phyloP scores from a whole-genome alignment of 805 yeast species.

The Candida incommunis region DNA sequence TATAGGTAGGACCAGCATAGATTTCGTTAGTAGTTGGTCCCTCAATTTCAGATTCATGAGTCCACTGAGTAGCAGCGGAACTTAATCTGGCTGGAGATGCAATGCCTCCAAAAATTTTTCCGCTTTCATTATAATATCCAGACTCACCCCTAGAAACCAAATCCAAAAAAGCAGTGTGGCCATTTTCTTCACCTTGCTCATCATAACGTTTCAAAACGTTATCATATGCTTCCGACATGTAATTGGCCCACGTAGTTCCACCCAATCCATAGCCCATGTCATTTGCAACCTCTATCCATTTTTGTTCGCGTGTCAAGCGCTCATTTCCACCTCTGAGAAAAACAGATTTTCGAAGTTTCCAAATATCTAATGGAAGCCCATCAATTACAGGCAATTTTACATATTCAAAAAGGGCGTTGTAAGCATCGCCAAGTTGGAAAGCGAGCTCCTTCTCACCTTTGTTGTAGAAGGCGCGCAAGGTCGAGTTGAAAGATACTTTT shows the following conservation, averaged over 20 bases:
- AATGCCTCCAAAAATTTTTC: no score
- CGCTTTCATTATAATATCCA: neutral
- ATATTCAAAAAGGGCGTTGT: constrained; percentile 2
- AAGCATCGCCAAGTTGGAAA: neutral
- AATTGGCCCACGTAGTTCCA: neutral
- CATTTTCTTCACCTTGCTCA: neutral
- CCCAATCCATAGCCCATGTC: constrained; percentile 46
- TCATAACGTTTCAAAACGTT: constrained; percentile 49
- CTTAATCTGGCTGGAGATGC: neutral
- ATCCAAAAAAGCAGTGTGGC: constrained; percentile 5
- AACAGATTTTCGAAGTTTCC: constrained; percentile 42
- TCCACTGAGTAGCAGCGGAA: neutral
- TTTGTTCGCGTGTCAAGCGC: constrained; percentile 45
- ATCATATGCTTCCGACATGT: neutral
- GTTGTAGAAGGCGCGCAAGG: constrained; percentile 36
- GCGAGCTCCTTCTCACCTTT: constrained; percentile 15
- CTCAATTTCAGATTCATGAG: neutral
- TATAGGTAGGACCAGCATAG: constrained; percentile 35
- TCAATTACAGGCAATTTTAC: constrained; percentile 51
- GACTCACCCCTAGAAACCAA: constrained; percentile 2
- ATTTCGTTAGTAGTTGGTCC: neutral
- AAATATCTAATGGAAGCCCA: constrained; percentile 51
- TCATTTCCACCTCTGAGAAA: constrained; percentile 52
- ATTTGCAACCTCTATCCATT: constrained; percentile 76
- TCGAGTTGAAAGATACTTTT: constrained; percentile 28